Evolutionary conservation across 805 yeast species (phyloP), one percentile per base, ranked within the genome.

Genomic region (Candida arabinofermentans): DNA sequence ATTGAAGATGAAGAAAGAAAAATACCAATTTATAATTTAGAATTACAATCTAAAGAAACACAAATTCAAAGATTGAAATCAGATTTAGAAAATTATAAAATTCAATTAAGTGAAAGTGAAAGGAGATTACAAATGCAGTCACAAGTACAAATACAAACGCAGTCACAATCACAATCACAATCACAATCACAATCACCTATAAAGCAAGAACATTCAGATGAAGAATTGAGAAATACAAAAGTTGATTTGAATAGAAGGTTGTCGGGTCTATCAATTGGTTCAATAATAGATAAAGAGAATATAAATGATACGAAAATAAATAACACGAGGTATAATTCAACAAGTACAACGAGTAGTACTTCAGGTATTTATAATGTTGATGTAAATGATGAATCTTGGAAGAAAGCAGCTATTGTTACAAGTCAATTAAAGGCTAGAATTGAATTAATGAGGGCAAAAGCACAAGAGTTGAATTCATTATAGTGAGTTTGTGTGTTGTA

Each of bases 331-430:
- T n/a, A n/a, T n/a, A n/a, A n/a, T n/a, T 29, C 32, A 2, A 12
- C 31, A 19, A 13, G 22, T 18, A 12, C 19, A 12, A 24, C 38
- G 5, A 44, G 46, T 42, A 47, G 43, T 48, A 44, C 52, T 14
- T 46, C 57, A 2, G 58, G 56, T 2, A 39, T 61, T 4, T 58
- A 58, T 37, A 72, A 64, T 34, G 51, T 64, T 24, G 77, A 70
- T 43, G 62, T 65, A 32, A 70, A 71, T 35, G 85, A 77, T 44
- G 89, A 82, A 44, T 81, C 85, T 51, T 89, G 96, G 96, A 78
- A 75, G 50, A 75, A 91, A 37, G 96, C 96, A 0, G 90, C 93
- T 0, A 95, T 86, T 52, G 95, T 88, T 10, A 89, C 96, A 0
- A 76, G 80, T 3, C 91, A 85, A 60, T 74, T 89, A 55, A 86